A percentile compares a stretch with the other conserved stretches of the same genome.
Conservation (phyloP, 768 basidiomycete genomes). For the Neoboletus magnificus region DNA sequence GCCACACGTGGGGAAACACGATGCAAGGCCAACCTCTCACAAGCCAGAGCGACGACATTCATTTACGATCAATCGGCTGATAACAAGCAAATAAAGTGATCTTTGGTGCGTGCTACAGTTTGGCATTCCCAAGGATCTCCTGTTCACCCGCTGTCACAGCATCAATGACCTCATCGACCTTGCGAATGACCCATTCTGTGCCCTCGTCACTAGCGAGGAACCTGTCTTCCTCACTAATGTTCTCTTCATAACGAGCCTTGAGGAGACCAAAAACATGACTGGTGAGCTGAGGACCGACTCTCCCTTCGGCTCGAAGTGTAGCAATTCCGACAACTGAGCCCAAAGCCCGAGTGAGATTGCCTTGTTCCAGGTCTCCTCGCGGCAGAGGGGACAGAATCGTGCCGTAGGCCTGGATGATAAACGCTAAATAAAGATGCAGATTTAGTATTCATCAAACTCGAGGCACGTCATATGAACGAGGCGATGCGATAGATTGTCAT, state of each 20-base stretch:
- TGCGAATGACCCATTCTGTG: constrained; percentile 83
- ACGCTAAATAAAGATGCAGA: constrained; percentile 47
- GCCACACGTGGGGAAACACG: constrained; percentile 34
- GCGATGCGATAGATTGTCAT: constrained; percentile 30
- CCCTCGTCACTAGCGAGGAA: constrained; percentile 87
- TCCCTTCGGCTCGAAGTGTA: constrained; percentile 77
- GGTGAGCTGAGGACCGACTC: constrained; percentile 82
- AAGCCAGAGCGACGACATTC: constrained; percentile 15
- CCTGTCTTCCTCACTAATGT: constrained; percentile 63
- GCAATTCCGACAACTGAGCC: constrained; percentile 84
- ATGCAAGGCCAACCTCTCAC: constrained; percentile 23
- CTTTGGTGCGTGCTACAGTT: constrained; percentile 45
- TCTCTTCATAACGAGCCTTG: constrained; percentile 66
- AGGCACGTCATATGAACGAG: constrained; percentile 31
- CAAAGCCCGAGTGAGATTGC: constrained; percentile 80
- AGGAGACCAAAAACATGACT: constrained; percentile 90
- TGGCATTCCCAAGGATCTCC: constrained; percentile 46
- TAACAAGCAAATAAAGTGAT: constrained; percentile 29
- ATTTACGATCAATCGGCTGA: constrained; percentile 30
- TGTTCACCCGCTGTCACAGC: constrained; percentile 53
- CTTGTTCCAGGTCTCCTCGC: constrained; percentile 64
- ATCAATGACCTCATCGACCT: constrained; percentile 77
- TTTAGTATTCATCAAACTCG: constrained; percentile 31
- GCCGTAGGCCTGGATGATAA: constrained; percentile 86
- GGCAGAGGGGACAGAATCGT: constrained; percentile 73